Base-by-base conservation (phyloP, 768 basidiomycete genomes). In the Lenzites betulinus region DNA sequence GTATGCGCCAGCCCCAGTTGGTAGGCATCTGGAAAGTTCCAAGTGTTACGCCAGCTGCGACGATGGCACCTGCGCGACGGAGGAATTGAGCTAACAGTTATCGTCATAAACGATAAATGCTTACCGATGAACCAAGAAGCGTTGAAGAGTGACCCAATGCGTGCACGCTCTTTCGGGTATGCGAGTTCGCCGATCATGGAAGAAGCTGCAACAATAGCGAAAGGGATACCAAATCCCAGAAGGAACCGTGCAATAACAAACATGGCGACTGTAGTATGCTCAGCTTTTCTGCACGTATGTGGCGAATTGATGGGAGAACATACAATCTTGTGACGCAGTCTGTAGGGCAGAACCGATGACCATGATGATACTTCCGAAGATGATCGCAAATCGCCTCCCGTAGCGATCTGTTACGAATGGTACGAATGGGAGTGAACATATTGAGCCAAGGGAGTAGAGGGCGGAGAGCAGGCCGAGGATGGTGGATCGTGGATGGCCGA, bases 1-100 rank as follows among this genome's bases (percentile, higher is more conserved):
- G 87, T 22, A 88, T 85, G n/a, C 87, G 78, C 87, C 87, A 88
- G 12, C 82, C 84, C 85, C 85, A 86, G 64, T 83, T 79, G 50
- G 65, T 80, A 0, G 65, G 48, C 78, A 88, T 84, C 9, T 74
- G 61, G 75, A 88, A 89, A 0, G 89, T 89, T 9, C 83, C 83
- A 36, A 88, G 81, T 0, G 86, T 90, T 1, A 81, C 76, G 2
- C 79, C 82, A 9, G 84, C 83, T 6, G 85, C 84, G 26, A 83
- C 80, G 59, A 87, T 81, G 51, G 84, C 76, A 23, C 85, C 85
- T 75, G 67, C 53, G 64, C 65, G 54, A 66, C 28, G 30, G 30
- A 5, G 6, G 44, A n/a, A 11, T 28, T n/a, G 26, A 59, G 15
- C 26, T 26, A n/a, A 26, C 38, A 0, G 51, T 30, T 11, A n/a